Base-by-base conservation (phyloP, 108 stramenopile species). In the Aurantiochytrium sp. region DNA sequence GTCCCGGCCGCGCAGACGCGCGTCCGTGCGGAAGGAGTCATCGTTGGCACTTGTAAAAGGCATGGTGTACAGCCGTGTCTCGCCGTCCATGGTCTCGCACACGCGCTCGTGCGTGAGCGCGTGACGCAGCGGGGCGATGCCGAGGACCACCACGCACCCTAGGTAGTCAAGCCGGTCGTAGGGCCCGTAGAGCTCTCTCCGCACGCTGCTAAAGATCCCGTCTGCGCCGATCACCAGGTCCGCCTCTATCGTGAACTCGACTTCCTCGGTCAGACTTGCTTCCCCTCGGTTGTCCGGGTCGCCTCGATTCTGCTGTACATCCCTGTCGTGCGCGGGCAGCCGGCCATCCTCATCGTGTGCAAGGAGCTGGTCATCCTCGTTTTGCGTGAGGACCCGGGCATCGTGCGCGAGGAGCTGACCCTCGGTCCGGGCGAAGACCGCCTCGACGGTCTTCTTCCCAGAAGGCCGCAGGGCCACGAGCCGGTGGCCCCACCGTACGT, bases 241-340 rank as follows among this genome's bases (percentile, higher is more conserved):
- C 6, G 45, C 39, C 1, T 17, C 59, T 65, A 30, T 65, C 59
- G 32, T 10, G 86, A 92, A 93, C 55, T 95, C 91, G 55, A 96
- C 95, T 36, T 96, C 96, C 90, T 96, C 96, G 39, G 94, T 94
- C 31, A 96, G 96, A 36, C 96, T 95, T 19, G 96, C 87, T 65
- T 95, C 55, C 45, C 93, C 93, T 37, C 55, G 87, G 69, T 68
- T 68, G 39, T 37, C 73, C 10, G 50, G 15, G 50, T 52, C 50
- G 50, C 17, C 17, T 52, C 2, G 17, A 52, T 15, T 52, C n/a
- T n/a, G n/a, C n/a, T n/a, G n/a, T n/a, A n/a, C n/a, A n/a, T n/a
- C n/a, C n/a, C n/a, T n/a, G n/a, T n/a, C n/a, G n/a, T n/a, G n/a
- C n/a, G n/a, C n/a, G n/a, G n/a, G n/a, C n/a, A n/a, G n/a, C n/a